phyloP scores from a whole-genome alignment of 2,329 filamentous ascomycete genomes.

The Alternaria arborescens region DNA sequence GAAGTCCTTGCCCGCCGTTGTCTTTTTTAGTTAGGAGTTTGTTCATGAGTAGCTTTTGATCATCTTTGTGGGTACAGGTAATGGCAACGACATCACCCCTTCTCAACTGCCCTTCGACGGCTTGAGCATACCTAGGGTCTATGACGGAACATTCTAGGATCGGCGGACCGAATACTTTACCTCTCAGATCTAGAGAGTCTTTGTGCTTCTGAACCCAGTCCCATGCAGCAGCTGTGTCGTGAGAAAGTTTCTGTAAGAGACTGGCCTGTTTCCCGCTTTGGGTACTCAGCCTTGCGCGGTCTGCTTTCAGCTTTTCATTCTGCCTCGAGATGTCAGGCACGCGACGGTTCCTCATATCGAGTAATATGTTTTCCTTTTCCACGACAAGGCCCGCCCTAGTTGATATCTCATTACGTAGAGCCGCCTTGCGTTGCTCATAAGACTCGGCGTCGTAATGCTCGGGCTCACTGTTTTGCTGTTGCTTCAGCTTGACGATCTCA shows the following conservation, averaged over 20 bases:
- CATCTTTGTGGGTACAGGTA: constrained; percentile 76
- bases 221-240: constrained; percentile 76
- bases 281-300: constrained; percentile 34
- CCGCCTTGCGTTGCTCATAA: constrained; percentile 76
- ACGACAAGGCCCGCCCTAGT: constrained; percentile 58
- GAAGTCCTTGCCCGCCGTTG: constrained; percentile 64
- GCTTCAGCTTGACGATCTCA: constrained; percentile 70
- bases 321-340: constrained; percentile 29
- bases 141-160: constrained; percentile 82
- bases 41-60: constrained; percentile 76
- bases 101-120: constrained; percentile 66
- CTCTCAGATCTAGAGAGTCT: constrained; percentile 67
- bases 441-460: constrained; percentile 72
- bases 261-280: constrained; percentile 56
- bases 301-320: constrained; percentile 34
- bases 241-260: constrained; percentile 68
- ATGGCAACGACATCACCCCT: constrained; percentile 67
- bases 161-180: constrained; percentile 81
- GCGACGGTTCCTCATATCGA: constrained; percentile 24
- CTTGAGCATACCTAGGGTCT: constrained; percentile 70
- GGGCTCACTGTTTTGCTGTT: constrained; percentile 68
- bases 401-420: constrained; percentile 60
- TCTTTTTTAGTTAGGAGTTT: constrained; percentile 63
- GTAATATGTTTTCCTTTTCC: constrained; percentile 54
- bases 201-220: constrained; percentile 81